Conservation (phyloP, 805 yeast species). For the Wickerhamiella slavikovae region DNA sequence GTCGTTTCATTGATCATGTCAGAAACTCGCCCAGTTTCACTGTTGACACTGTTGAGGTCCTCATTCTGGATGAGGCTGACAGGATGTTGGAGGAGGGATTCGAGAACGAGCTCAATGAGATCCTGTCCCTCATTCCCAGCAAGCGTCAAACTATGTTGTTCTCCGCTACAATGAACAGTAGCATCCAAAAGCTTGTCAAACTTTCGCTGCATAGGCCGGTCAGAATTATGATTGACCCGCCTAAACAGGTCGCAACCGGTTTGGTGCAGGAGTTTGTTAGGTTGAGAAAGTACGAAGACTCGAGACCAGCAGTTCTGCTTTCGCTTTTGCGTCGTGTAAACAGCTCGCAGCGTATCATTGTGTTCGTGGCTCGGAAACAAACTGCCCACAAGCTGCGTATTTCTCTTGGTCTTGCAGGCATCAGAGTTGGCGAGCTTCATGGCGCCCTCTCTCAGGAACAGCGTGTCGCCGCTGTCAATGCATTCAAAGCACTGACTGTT, state of each 20-base stretch:
- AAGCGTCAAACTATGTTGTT: constrained; percentile 86
- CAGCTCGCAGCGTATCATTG: constrained; percentile 56
- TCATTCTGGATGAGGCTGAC: constrained; percentile 95
- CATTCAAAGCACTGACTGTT: constrained; percentile 62
- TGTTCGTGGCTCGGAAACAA: constrained; percentile 82
- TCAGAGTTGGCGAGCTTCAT: constrained; percentile 62
- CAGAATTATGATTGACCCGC: constrained; percentile 88
- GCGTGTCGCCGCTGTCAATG: constrained; percentile 65
- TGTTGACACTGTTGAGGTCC: constrained; percentile 77
- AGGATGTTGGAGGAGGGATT: constrained; percentile 99
- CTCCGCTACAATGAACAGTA: constrained; percentile 96
- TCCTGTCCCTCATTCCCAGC: constrained; percentile 65
- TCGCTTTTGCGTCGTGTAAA: constrained; percentile 50
- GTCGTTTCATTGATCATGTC: constrained; percentile 92
- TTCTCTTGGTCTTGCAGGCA: constrained; percentile 58
- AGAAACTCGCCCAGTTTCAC: constrained; percentile 85
- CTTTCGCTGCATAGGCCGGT: constrained; percentile 81
- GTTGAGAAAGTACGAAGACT: constrained; percentile 57
- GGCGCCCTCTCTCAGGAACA: constrained; percentile 76
- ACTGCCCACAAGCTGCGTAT: constrained; percentile 74
- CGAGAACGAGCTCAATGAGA: constrained; percentile 84
- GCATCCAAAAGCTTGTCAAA: constrained; percentile 69
- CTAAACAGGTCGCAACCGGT: constrained; percentile 82
- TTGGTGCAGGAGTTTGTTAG: constrained; percentile 87
- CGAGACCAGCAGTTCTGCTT: constrained; percentile 67